These are phyloP conservation scores for Asterella californica DNA, from an alignment of 225 moss, liverwort and hornwort species.

Conservation along the genomic window DNA sequence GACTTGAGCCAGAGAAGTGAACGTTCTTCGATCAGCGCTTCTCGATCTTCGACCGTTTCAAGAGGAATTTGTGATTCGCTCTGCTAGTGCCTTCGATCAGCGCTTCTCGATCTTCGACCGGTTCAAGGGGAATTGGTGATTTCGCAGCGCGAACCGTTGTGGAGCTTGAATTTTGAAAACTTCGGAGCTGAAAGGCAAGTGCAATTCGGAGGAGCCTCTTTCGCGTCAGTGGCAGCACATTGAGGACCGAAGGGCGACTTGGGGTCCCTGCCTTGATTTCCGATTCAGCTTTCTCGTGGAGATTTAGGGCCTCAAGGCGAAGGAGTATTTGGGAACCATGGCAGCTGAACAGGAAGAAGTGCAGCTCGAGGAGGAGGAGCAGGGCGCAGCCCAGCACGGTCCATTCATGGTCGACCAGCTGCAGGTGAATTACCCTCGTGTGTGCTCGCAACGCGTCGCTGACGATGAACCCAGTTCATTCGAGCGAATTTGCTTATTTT, in stretches of 20 bases:
- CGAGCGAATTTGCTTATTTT: background rate
- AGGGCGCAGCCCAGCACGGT: conserved; percentile 66
- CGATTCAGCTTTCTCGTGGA: background rate
- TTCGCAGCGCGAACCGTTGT: background rate
- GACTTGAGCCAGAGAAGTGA: background rate
- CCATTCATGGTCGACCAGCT: conserved; percentile 73
- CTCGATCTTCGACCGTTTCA: background rate
- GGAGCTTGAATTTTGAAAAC: background rate
- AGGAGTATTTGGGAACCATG: background rate
- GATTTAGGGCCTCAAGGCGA: background rate
- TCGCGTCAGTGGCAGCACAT: background rate
- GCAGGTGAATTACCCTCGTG: conserved; percentile 30
- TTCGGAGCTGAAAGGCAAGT: background rate
- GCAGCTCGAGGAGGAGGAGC: conserved; percentile 27
- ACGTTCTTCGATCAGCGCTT: too few relatives aligned
- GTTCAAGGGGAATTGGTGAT: background rate
- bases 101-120: background rate
- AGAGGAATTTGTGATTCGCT: background rate
- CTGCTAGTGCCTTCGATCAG: background rate
- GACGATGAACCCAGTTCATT: background rate
- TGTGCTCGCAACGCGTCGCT: background rate
- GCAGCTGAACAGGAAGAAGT: conserved; percentile 23
- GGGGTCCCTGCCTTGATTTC: background rate
- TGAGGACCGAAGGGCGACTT: background rate
- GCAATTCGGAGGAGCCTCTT: background rate